These are phyloP conservation scores for Fusarium hainanense DNA, from an alignment of 2,329 filamentous ascomycete species.

Conservation along the genomic window DNA sequence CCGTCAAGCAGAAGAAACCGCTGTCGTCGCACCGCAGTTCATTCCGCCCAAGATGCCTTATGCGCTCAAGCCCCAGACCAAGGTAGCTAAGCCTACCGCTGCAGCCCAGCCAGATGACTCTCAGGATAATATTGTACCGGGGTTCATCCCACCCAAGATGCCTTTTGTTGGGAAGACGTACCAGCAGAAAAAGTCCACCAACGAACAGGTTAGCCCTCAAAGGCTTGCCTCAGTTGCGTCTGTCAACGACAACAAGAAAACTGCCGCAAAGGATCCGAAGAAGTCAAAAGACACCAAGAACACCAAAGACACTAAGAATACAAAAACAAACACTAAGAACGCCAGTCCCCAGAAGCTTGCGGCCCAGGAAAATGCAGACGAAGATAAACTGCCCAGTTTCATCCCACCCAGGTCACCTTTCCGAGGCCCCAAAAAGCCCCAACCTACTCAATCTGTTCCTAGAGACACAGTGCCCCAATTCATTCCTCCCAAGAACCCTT, in stretches of 20 bases:
- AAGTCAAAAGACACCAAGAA: background rate
- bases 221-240: conserved; percentile 9
- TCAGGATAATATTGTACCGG: conserved; percentile 16
- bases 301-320: background rate
- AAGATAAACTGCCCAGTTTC: conserved; percentile 8
- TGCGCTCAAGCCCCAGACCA: conserved; percentile 27
- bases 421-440: conserved; percentile 7
- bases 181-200: conserved; percentile 5
- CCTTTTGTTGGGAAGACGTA: conserved; percentile 28
- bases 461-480: conserved; percentile 18
- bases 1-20: conserved; percentile 13
- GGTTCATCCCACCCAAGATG: conserved; percentile 34
- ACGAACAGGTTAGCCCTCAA: conserved; percentile 2
- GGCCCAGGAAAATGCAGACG: background rate
- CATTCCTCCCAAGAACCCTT: conserved; percentile 20
- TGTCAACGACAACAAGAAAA: conserved; percentile 22
- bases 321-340: background rate
- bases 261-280: background rate
- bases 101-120: background rate
- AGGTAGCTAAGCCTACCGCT: conserved; percentile 17
- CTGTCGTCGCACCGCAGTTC: conserved; percentile 19
- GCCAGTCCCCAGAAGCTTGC: background rate
- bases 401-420: conserved; percentile 34
- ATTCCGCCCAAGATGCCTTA: conserved; percentile 28
- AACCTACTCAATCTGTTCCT: conserved; percentile 5